A percentile compares a stretch with the other conserved stretches of the same genome.
phyloP scores from a whole-genome alignment of 2,329 filamentous ascomycete genomes.

The Scedosporium dehoogii region DNA sequence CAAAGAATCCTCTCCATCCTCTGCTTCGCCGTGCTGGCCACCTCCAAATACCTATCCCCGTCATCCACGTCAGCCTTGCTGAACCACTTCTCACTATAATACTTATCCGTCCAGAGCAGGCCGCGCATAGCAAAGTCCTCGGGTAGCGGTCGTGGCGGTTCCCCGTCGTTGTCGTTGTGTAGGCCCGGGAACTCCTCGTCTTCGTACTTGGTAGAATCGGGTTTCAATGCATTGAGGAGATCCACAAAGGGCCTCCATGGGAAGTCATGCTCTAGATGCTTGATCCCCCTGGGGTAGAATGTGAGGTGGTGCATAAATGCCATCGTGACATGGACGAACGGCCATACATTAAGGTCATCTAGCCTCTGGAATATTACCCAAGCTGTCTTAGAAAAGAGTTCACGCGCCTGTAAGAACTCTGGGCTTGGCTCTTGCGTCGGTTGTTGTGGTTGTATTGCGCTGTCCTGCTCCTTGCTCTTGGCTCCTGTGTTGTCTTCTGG shows the following conservation, averaged over 20 bases:
- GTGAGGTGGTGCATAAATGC: no score
- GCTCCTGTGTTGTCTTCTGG: no score
- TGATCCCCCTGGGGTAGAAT: no score
- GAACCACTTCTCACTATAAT: slow-evolving; percentile 47
- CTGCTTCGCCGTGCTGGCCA: slow-evolving; percentile 45
- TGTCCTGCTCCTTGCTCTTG: no score
- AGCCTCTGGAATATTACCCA: no score
- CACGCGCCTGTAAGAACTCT: no score
- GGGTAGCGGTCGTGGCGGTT: slow-evolving; percentile 40
- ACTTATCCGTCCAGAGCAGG: slow-evolving; percentile 23
- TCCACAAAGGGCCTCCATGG: slow-evolving; percentile 42
- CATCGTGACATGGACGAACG: no score
- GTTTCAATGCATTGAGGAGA: slow-evolving; percentile 26
- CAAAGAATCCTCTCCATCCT: slow-evolving; percentile 50
- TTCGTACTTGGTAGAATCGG: not conserved
- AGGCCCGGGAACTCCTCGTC: not conserved
- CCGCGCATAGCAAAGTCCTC: slow-evolving; percentile 62
- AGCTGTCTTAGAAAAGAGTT: no score
- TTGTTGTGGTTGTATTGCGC: no score
- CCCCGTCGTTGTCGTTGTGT: not conserved
- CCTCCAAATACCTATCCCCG: slow-evolving; percentile 55
- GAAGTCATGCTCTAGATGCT: slow-evolving; percentile 32
- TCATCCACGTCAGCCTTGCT: slow-evolving; percentile 48
- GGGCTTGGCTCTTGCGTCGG: no score
- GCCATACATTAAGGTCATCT: no score